Conservation (phyloP, 2,329 filamentous ascomycete species). For the Thelonectria discophora region DNA sequence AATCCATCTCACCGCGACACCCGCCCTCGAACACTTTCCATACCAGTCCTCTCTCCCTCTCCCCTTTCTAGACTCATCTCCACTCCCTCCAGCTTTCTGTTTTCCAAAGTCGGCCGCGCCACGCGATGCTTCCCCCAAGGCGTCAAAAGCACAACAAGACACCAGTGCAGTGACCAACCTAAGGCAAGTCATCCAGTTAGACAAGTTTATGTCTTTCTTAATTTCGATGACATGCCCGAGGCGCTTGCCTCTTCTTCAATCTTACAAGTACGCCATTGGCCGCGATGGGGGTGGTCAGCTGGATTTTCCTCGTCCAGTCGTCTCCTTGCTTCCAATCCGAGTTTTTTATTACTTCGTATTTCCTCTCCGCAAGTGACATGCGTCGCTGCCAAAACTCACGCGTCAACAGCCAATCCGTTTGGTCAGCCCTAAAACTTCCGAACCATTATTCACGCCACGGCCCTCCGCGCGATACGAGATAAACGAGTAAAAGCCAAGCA, state of each 20-base stretch:
- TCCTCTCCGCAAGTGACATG: too few relatives aligned
- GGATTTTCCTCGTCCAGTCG: too few relatives aligned
- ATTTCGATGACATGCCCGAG: slow-evolving; percentile 8
- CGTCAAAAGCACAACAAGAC: too few relatives aligned
- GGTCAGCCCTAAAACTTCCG: too few relatives aligned
- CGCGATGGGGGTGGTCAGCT: too few relatives aligned
- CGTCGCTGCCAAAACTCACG: too few relatives aligned
- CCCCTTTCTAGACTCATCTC: neutral
- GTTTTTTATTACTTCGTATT: too few relatives aligned
- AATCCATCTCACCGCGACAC: neutral
- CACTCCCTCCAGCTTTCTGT: slow-evolving; percentile 5
- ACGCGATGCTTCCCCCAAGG: slow-evolving; percentile 1
- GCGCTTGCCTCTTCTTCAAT: neutral
- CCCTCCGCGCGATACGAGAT: neutral
- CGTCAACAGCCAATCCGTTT: too few relatives aligned
- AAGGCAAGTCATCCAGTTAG: neutral
- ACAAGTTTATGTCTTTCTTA: neutral
- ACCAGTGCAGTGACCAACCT: neutral
- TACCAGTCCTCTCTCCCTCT: neutral
- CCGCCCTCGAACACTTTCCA: neutral
- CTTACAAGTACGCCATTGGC: too few relatives aligned
- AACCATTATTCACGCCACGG: too few relatives aligned
- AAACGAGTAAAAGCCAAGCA: neutral
- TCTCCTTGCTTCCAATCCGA: neutral
- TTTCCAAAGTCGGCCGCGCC: slow-evolving; percentile 9